Percentiles rank a stretch among this genome's conserved stretches.
Evolutionary conservation across 768 basidiomycete species (phyloP).

Genomic region (Suillus placidus): DNA sequence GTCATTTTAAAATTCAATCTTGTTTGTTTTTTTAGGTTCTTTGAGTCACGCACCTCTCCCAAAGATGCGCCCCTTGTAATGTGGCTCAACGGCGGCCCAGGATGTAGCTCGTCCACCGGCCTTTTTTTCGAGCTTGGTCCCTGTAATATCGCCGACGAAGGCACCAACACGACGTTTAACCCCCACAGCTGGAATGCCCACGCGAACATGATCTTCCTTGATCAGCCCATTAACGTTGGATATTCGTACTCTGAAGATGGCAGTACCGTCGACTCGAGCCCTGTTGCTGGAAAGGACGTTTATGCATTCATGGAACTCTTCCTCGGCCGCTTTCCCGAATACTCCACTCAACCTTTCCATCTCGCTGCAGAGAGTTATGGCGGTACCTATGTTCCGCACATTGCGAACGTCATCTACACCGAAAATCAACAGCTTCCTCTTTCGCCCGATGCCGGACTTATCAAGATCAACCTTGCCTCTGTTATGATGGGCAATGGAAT

Average conservation of each 20-base stretch:
- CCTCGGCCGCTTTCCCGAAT: slow-evolving; percentile 75
- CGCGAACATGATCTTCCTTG: slow-evolving; percentile 62
- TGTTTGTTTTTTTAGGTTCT: slow-evolving; percentile 60
- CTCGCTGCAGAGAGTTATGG: slow-evolving; percentile 81
- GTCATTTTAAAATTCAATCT: background rate
- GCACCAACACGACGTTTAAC: slow-evolving; percentile 72
- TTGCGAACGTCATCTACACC: slow-evolving; percentile 80
- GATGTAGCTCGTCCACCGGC: slow-evolving; percentile 77
- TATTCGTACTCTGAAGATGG: slow-evolving; percentile 84
- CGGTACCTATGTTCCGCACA: slow-evolving; percentile 83
- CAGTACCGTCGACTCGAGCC: slow-evolving; percentile 74
- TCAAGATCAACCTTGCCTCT: slow-evolving; percentile 79
- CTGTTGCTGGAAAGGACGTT: slow-evolving; percentile 88
- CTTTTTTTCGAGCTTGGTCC: slow-evolving; percentile 93
- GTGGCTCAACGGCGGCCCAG: slow-evolving; percentile 87
- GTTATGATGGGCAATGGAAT: slow-evolving; percentile 88
- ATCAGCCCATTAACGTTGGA: slow-evolving; percentile 87
- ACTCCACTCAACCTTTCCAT: slow-evolving; percentile 71
- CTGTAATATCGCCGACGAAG: slow-evolving; percentile 71
- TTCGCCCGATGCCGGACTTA: slow-evolving; percentile 48
- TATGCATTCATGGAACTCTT: slow-evolving; percentile 84
- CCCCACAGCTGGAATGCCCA: slow-evolving; percentile 83
- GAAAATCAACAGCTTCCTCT: slow-evolving; percentile 65
- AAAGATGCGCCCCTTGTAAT: slow-evolving; percentile 79
- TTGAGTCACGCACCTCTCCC: slow-evolving; percentile 80